Base-by-base conservation (phyloP, 1,284 basidiomycete genomes). In the Bjerkandera adusta region DNA sequence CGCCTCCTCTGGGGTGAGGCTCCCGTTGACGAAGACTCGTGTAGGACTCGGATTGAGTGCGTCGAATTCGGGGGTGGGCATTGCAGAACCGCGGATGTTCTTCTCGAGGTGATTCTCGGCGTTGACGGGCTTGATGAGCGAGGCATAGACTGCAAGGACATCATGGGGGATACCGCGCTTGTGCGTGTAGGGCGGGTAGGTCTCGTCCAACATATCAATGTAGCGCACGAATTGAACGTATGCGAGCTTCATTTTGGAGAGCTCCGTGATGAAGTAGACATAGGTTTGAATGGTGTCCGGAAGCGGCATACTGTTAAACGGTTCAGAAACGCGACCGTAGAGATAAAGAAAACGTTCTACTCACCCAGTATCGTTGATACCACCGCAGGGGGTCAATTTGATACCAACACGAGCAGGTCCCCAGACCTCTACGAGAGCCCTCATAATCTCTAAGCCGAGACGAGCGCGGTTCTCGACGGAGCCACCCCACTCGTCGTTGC, bases 401-500 rank as follows among this genome's bases (percentile, higher is more conserved):
- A 43, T 34, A 34, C 41, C 41, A 18, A 43, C 41, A 5, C 41
- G 27, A 7, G 41, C 41, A 39, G 13, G 10, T 25, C 21, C 27
- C 21, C 21, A 22, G 37, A 39, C 15, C 16, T n/a, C 22, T 12
- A 30, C 13, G 26, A 30, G 5, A 16, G 22, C n/a, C 13, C 20
- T 16, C 12, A 22, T 13, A 6, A 45, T 21, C 4, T 45, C 43
- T 21, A 45, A 24, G 5, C 33, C 43, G 34, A 45, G 37, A 4
- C 43, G 32, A 7, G 30, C 18, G 8, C 43, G 5, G 21, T 45
- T 45, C 43, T 45, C 43, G 7, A 45, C 34, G 6, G 43, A 45
- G 15, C 43, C 43, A 20, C 43, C 43, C 16, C 37, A 45, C 22
- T 36, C 43, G 35, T 45, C 43, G 6, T 32, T 45, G 4, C 43